phyloP scores from a whole-genome alignment of 2,329 filamentous ascomycete genomes.

The Fusarium dlaminii region DNA sequence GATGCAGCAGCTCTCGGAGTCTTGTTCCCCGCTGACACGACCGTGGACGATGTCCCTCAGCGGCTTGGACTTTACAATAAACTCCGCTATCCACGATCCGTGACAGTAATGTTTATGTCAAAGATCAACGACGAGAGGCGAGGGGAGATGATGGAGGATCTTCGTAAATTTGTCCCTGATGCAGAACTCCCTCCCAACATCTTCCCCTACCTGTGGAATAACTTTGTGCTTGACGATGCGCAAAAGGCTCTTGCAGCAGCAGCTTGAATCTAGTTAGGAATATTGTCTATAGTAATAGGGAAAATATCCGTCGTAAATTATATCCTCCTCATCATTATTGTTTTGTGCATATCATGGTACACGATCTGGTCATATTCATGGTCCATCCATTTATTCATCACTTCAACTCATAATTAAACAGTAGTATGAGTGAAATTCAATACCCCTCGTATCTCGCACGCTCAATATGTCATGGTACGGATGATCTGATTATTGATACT shows the following conservation, averaged over 20 bases:
- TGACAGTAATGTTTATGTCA: slow-evolving; percentile 5
- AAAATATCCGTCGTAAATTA: neutral
- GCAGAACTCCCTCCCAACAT: neutral
- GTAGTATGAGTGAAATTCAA: fast-evolving
- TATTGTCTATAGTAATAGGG: neutral
- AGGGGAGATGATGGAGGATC: slow-evolving; percentile 4
- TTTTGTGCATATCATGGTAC: no score
- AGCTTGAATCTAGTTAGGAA: neutral
- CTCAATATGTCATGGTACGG: neutral
- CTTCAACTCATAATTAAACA: neutral
- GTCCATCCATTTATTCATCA: neutral
- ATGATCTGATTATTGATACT: neutral
- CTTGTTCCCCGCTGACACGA: neutral
- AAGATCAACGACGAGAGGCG: slow-evolving; percentile 2
- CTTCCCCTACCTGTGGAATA: neutral
- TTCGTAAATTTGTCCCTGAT: neutral
- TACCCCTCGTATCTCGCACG: fast-evolving
- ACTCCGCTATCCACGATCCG: neutral
- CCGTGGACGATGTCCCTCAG: neutral
- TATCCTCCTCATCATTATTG: fast-evolving
- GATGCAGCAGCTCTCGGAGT: slow-evolving; percentile 12
- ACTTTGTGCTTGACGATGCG: neutral
- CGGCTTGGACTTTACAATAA: slow-evolving; percentile 5
- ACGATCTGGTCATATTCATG: fast-evolving
- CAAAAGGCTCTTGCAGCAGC: neutral